Evolutionary conservation across 1,284 basidiomycete genomes (phyloP).

Genomic region (Tilletia caries): DNA sequence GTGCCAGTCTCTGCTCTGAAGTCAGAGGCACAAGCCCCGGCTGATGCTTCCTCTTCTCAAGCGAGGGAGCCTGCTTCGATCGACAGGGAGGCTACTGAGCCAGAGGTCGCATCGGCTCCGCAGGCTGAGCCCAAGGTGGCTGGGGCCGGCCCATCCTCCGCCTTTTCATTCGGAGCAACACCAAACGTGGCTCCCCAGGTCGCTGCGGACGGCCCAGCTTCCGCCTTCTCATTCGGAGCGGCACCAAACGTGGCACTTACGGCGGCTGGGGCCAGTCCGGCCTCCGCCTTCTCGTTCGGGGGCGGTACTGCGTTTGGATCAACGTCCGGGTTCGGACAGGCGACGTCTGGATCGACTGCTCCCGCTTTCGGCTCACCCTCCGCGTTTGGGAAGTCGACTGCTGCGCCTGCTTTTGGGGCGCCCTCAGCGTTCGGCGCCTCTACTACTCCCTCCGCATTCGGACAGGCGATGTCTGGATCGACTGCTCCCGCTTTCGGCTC

Average conservation of each 20-base stretch:
- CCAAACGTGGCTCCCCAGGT: no score
- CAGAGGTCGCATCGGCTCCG: neutral
- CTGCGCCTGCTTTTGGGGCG: neutral
- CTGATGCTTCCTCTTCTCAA: neutral
- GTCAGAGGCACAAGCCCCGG: neutral
- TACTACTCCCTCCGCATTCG: neutral
- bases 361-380: conserved; percentile 9
- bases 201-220: no score
- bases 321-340: conserved; percentile 54
- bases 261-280: no score
- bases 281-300: conserved; percentile 14
- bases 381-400: conserved; percentile 10
- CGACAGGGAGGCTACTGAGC: neutral
- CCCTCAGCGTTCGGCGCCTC: neutral
- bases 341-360: conserved; percentile 21
- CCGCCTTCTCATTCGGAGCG: neutral
- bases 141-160: no score
- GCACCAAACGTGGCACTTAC: no score
- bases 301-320: no score
- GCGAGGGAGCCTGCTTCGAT: conserved; percentile 9
- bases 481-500: no score
- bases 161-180: neutral
- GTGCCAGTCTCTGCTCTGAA: conserved; percentile 10
- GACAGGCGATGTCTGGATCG: neutral
- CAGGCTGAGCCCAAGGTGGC: no score